These are phyloP conservation scores for Kodamaea neixiangensis DNA, from an alignment of 805 yeast species.

Conservation along the genomic window DNA sequence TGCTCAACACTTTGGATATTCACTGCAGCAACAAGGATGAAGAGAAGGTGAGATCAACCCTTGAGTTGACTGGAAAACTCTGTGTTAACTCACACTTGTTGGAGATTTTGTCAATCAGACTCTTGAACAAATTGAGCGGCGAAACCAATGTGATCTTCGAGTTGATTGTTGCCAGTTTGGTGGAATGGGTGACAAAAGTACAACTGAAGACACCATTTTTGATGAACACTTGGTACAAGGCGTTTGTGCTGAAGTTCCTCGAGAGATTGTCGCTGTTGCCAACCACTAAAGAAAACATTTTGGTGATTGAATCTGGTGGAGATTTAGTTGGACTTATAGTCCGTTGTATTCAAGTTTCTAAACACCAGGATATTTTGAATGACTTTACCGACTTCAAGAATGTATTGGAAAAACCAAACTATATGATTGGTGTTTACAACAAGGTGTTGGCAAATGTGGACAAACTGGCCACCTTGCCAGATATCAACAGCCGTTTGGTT, in stretches of 20 bases:
- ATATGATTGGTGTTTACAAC: conserved; percentile 35
- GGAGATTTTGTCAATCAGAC: conserved; percentile 46
- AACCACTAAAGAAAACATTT: conserved; percentile 16
- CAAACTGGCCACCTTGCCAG: conserved; percentile 22
- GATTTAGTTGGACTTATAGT: conserved; percentile 45
- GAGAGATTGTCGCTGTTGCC: background rate
- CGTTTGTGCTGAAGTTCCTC: conserved; percentile 45
- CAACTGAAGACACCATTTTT: conserved; percentile 29
- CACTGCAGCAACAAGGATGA: conserved; percentile 38
- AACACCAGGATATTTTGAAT: conserved; percentile 50
- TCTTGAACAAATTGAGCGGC: conserved; percentile 39
- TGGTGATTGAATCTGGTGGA: conserved; percentile 40
- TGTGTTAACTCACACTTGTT: conserved; percentile 45
- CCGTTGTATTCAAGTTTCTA: conserved; percentile 35
- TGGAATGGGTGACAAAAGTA: conserved; percentile 9
- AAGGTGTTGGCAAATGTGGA: conserved; percentile 57
- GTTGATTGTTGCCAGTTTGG: conserved; percentile 7
- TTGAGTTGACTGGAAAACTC: conserved; percentile 27
- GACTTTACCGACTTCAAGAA: conserved; percentile 38
- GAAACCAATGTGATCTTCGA: conserved; percentile 1
- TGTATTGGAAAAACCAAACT: conserved; percentile 27
- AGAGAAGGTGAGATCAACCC: conserved; percentile 17
- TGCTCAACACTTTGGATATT: conserved; percentile 37
- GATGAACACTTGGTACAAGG: conserved; percentile 44
- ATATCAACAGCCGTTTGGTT: conserved; percentile 11